Conservation (phyloP, 257 asterid genomes). For the Gardenia jasminoides region DNA sequence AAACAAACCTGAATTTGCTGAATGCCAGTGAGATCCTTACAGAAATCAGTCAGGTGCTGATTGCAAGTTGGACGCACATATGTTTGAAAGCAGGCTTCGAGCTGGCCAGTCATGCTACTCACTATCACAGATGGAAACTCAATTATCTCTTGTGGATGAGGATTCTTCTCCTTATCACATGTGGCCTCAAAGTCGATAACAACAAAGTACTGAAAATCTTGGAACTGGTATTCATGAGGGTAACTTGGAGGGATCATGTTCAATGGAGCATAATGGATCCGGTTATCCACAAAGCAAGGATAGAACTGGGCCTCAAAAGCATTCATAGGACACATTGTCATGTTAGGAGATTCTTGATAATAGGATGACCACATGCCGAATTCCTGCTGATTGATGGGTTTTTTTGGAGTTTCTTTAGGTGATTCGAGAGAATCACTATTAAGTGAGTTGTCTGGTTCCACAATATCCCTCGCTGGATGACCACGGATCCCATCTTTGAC, state of each 20-base stretch:
- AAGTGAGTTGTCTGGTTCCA: slow-evolving; percentile 35
- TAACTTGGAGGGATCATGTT: slow-evolving; percentile 46
- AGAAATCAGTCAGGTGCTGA: slow-evolving; percentile 72
- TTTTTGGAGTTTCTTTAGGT: slow-evolving; percentile 38
- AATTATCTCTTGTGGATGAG: slow-evolving; percentile 90
- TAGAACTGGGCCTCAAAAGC: slow-evolving; percentile 50
- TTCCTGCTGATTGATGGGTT: slow-evolving; percentile 37
- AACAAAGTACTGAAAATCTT: slow-evolving; percentile 74
- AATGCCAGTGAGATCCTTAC: slow-evolving; percentile 94
- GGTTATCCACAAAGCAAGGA: slow-evolving; percentile 53
- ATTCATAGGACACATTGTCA: slow-evolving; percentile 40
- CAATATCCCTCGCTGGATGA: slow-evolving; percentile 39
- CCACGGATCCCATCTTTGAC: slow-evolving; percentile 39
- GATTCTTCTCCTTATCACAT: slow-evolving; percentile 70
- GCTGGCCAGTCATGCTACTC: slow-evolving; percentile 64
- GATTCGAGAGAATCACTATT: slow-evolving; percentile 44
- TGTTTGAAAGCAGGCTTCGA: slow-evolving; percentile 79
- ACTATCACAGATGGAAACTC: slow-evolving; percentile 95
- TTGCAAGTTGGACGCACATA: slow-evolving; percentile 85
- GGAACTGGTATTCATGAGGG: slow-evolving; percentile 49
- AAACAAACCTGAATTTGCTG: slow-evolving; percentile 79
- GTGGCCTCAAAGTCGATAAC: slow-evolving; percentile 95
- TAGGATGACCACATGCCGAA: slow-evolving; percentile 49
- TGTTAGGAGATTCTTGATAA: slow-evolving; percentile 39
- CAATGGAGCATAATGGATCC: slow-evolving; percentile 49